phyloP scores from a whole-genome alignment of 2,329 filamentous ascomycete species.

The Diaporthe capsici region DNA sequence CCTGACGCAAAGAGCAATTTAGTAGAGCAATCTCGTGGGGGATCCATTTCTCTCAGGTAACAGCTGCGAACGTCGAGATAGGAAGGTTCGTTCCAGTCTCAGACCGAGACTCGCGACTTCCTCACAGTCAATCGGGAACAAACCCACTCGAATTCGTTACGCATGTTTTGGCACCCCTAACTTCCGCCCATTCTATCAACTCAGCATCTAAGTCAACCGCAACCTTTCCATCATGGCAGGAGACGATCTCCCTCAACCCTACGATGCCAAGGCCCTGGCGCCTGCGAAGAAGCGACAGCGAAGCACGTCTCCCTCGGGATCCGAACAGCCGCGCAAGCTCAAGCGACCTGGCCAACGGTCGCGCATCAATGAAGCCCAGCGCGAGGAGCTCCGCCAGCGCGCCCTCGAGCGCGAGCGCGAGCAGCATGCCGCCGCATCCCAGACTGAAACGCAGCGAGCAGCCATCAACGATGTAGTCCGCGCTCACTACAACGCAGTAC shows the following conservation, averaged over 20 bases:
- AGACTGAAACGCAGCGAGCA: slow-evolving; percentile 61
- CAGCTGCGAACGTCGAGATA: not conserved
- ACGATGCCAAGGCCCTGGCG: slow-evolving; percentile 71
- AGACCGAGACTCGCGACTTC: not conserved
- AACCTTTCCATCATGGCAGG: slow-evolving; percentile 51
- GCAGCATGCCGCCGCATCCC: slow-evolving; percentile 52
- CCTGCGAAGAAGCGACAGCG: slow-evolving; percentile 71
- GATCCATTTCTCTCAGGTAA: not conserved
- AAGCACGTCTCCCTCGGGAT: slow-evolving; percentile 62
- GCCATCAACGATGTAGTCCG: slow-evolving; percentile 88
- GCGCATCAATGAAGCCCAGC: slow-evolving; percentile 76
- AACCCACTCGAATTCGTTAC: not conserved
- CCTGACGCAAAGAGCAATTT: not conserved
- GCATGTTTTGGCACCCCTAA: no score
- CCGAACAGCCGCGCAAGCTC: slow-evolving; percentile 71
- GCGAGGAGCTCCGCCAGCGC: slow-evolving; percentile 76
- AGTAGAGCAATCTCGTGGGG: not conserved
- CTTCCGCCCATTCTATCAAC: not conserved
- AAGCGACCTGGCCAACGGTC: slow-evolving; percentile 78
- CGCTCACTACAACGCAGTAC: slow-evolving; percentile 96
- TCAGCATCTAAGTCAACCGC: not conserved
- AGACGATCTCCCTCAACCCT: slow-evolving; percentile 70
- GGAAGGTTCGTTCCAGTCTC: not conserved
- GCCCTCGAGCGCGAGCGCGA: slow-evolving; percentile 70
- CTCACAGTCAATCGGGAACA: not conserved